Percentiles rank a stretch among this genome's conserved stretches.
Evolutionary conservation across 2,329 filamentous ascomycete species (phyloP).

Genomic region (Penicillium aurantiogriseum): DNA sequence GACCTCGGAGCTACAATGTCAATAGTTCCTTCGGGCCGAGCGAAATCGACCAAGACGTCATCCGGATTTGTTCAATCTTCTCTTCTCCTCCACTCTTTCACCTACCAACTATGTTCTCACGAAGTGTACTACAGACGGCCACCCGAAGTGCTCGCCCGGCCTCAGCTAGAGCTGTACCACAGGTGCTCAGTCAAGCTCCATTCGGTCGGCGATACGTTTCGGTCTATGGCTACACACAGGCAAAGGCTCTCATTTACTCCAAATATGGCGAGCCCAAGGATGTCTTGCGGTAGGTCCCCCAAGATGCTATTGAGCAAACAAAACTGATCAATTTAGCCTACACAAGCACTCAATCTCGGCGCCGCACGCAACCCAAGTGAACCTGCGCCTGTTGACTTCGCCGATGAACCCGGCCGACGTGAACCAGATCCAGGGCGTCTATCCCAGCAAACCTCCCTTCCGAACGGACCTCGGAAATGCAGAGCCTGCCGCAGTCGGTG

Average conservation of each 20-base stretch:
- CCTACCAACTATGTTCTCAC: slow-evolving; percentile 30
- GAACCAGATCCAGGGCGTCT: slow-evolving; percentile 96
- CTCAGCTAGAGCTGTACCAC: slow-evolving; percentile 10
- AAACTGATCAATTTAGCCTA: slow-evolving; percentile 29
- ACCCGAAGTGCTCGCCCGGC: slow-evolving; percentile 13
- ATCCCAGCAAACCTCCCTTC: slow-evolving; percentile 80
- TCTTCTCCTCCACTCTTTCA: neutral
- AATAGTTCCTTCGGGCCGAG: slow-evolving; percentile 18
- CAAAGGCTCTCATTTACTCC: slow-evolving; percentile 50
- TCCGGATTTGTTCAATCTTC: slow-evolving; percentile 7
- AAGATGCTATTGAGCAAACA: neutral
- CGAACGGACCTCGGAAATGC: slow-evolving; percentile 72
- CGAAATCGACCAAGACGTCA: slow-evolving; percentile 17
- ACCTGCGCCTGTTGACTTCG: slow-evolving; percentile 82
- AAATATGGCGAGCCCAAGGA: slow-evolving; percentile 51
- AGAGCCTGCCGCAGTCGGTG: slow-evolving; percentile 62
- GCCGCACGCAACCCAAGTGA: slow-evolving; percentile 61
- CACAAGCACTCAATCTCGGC: slow-evolving; percentile 52
- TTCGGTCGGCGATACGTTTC: slow-evolving; percentile 41
- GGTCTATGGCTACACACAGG: slow-evolving; percentile 51
- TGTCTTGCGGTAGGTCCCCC: slow-evolving; percentile 41
- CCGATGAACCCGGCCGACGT: slow-evolving; percentile 97
- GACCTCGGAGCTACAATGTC: neutral
- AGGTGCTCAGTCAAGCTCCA: slow-evolving; percentile 13
- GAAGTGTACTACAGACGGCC: slow-evolving; percentile 24